Conservation (phyloP, 2,329 filamentous ascomycete species). For the Ophiostoma novo-ulmi region DNA sequence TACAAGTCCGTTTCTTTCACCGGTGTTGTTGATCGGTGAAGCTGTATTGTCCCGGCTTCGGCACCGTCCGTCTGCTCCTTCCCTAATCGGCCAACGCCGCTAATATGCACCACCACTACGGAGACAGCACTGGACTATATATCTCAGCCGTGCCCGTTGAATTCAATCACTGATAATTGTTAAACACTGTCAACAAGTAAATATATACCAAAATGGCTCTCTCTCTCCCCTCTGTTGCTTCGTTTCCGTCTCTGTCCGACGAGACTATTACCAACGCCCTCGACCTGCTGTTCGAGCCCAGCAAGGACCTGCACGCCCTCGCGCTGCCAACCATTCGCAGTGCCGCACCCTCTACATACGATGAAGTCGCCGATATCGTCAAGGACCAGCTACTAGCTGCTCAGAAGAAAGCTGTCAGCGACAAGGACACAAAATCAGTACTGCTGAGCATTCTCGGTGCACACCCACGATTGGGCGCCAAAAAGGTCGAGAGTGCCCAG, state of each 20-base stretch:
- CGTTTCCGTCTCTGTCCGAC: slow-evolving; percentile 52
- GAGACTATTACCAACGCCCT: slow-evolving; percentile 54
- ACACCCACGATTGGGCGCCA: slow-evolving; percentile 77
- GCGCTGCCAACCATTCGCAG: slow-evolving; percentile 60
- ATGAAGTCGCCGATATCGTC: slow-evolving; percentile 62
- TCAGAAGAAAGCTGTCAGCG: slow-evolving; percentile 38
- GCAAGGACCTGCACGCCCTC: slow-evolving; percentile 65
- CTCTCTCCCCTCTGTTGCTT: slow-evolving; percentile 53
- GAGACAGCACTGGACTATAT: slow-evolving; percentile 10
- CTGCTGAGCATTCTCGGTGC: slow-evolving; percentile 71
- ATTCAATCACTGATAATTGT: not conserved
- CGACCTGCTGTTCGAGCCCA: slow-evolving; percentile 81
- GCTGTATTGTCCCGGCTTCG: slow-evolving; percentile 6
- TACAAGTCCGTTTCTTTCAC: not conserved
- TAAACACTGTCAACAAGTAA: not conserved
- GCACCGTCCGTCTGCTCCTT: slow-evolving; percentile 21
- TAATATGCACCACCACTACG: not conserved
- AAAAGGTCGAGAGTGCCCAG: slow-evolving; percentile 74
- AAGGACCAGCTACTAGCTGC: slow-evolving; percentile 58
- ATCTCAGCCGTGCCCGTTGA: not conserved
- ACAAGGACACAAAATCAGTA: slow-evolving; percentile 43
- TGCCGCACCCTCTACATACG: slow-evolving; percentile 55
- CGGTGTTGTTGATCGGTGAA: not conserved
- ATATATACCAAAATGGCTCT: slow-evolving; percentile 21
- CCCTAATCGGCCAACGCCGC: slow-evolving; percentile 23